Evolutionary conservation across 2,329 filamentous ascomycete genomes (phyloP).

Genomic region (Ceratocystis harringtonii): DNA sequence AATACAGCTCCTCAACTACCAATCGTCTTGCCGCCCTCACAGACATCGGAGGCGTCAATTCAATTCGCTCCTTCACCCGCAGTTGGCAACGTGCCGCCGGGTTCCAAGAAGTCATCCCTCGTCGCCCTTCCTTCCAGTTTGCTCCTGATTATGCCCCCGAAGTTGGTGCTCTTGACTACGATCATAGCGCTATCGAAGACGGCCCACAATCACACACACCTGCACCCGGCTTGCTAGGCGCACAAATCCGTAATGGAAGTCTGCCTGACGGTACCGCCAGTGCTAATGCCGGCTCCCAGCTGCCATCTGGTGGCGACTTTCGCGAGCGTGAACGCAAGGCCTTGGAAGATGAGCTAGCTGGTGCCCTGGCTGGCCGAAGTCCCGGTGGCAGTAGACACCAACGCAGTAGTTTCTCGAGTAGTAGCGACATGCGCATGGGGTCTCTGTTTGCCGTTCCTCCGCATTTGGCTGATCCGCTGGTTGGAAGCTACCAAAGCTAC

Average conservation of each 20-base stretch:
- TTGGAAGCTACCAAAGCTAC: slow-evolving; percentile 53
- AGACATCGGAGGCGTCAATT: slow-evolving; percentile 81
- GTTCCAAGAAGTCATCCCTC: slow-evolving; percentile 76
- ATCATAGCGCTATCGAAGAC: slow-evolving; percentile 17
- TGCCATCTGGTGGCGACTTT: slow-evolving; percentile 22
- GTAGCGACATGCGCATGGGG: slow-evolving; percentile 23
- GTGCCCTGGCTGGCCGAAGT: background rate
- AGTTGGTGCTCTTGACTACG: slow-evolving; percentile 19
- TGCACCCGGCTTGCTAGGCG: slow-evolving; percentile 34
- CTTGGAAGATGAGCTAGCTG: slow-evolving; percentile 26
- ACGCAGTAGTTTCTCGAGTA: slow-evolving; percentile 16
- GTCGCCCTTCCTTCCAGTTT: slow-evolving; percentile 58
- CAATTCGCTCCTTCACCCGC: slow-evolving; percentile 80
- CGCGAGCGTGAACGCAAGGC: slow-evolving; percentile 35
- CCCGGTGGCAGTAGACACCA: background rate
- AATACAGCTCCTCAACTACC: slow-evolving; percentile 41
- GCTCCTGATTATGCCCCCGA: slow-evolving; percentile 39
- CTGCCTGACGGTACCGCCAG: background rate
- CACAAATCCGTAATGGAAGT: slow-evolving; percentile 32
- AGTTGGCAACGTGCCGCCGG: slow-evolving; percentile 84
- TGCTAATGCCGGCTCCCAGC: background rate
- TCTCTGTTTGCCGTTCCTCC: slow-evolving; percentile 45
- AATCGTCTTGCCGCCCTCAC: slow-evolving; percentile 41
- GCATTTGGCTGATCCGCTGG: slow-evolving; percentile 50
- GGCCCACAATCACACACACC: slow-evolving; percentile 21